Base-by-base conservation (phyloP, 495 filamentous ascomycete genomes). In the Xylaria castorea region DNA sequence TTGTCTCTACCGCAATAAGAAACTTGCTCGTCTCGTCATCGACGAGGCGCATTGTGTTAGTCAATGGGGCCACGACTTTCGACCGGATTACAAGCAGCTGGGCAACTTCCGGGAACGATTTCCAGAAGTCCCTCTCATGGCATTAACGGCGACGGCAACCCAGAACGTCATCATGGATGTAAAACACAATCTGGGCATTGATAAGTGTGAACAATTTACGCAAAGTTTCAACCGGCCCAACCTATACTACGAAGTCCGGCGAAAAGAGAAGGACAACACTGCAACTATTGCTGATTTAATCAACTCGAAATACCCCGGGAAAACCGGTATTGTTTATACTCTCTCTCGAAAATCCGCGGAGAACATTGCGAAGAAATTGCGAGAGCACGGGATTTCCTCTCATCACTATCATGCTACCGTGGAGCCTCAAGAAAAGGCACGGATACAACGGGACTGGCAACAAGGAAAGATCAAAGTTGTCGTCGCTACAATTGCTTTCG, bases 31-130 rank as follows among this genome's bases (percentile, higher is more conserved):
- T 46, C 89, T 99, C 64, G 97, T 98, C 42, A 96, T 99, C 61
- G 96, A 99, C 73, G 96, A 99, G 81, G 96, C 96, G 20, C 96
- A 99, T 79, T 99, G 96, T 80, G 95, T 99, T 30, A 98, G 95
- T 80, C 94, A 98, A 81, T 99, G 96, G 96, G 96, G 96, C 16
- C 96, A 99, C 76, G 96, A 99, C 80, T 99, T 99, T 79, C 92
- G 97, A 38, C 95, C 95, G 0, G 97, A 98, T 80, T 99, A 99
- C 82, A 97, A 97, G 78, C 84, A 89, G 44, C 85, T 99, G 1
- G 94, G 94, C 25, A 84, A 88, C 60, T 80, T 98, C 57, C 87
- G 94, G 30, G 70, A 83, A 2, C 87, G 85, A 65, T 91, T 94
- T 71, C 89, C 90, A 3, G 89, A 90, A 7, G 92, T 98, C 8